Evolutionary conservation across 2,329 filamentous ascomycete species (phyloP), one percentile per base, ranked within the genome.

Genomic region (Aspergillus udagawae): DNA sequence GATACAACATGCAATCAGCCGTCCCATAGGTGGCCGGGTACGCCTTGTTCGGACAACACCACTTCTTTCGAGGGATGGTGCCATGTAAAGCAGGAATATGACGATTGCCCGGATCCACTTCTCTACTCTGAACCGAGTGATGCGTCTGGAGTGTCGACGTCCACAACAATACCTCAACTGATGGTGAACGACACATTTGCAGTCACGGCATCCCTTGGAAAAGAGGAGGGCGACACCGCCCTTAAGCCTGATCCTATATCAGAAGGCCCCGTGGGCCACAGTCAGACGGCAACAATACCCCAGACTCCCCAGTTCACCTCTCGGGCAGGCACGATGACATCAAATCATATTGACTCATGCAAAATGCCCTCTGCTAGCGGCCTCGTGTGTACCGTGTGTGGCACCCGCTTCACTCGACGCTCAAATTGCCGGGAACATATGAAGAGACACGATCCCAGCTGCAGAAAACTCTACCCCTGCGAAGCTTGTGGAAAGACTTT

Each of bases 401-500:
- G 87, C 6, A 90, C 88, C 71, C 82, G 88, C 17, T 96, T 96
- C 71, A 90, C 90, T 63, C 82, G 92, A 60, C 88, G 85, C 66
- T 95, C 93, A 77, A 96, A 96, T 75, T 91, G 87, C 76, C 92
- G 90, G 68, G 89, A 91, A 29, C 92, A 96, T 71, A 83, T 92
- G 81, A 88, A 92, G 68, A 92, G 87, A 1, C 92, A 96, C 69
- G 86, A 94, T 68, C 86, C 90, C 14, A 82, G 84, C 58, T 82
- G 88, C 56, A 84, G 85, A 65, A 90, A 89, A 66, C 86, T 87
- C 0, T 88, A 91, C 67, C 80, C 81, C 1, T 96, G 92, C 73
- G 73, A 80, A 2, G 82, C 81, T 53, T 96, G 92, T 74, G 81
- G 76, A 63, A 91, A 88, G 75, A 84, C 84, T 52, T 96, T 96